phyloP scores from a whole-genome alignment of 306 rosid genomes.

The Luffa aegyptiaca region DNA sequence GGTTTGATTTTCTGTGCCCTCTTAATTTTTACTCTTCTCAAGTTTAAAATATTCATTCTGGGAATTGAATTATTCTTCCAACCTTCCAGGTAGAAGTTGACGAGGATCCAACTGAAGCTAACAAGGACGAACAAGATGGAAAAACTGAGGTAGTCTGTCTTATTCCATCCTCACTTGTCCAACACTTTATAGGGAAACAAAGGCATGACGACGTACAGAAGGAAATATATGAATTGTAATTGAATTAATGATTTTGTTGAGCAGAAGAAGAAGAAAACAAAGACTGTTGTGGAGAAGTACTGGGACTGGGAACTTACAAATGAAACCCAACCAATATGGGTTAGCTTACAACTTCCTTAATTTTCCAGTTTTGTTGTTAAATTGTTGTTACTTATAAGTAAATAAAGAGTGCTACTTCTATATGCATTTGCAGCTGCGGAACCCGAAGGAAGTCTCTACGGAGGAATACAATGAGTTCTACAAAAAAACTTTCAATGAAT shows the following conservation, averaged over 20 bases:
- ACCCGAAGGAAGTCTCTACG: slow-evolving; percentile 71
- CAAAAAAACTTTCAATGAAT: slow-evolving; percentile 77
- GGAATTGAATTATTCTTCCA: background rate
- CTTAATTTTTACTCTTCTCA: background rate
- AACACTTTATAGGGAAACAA: background rate
- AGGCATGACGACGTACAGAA: background rate
- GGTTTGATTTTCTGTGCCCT: background rate
- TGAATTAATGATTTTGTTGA: slow-evolving; percentile 13
- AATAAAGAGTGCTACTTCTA: background rate
- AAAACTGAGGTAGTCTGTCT: slow-evolving; percentile 47
- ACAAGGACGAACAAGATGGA: slow-evolving; percentile 54
- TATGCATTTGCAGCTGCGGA: slow-evolving; percentile 70
- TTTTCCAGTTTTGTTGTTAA: background rate
- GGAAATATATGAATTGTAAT: slow-evolving; percentile 8
- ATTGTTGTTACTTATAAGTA: background rate
- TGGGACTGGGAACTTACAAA: slow-evolving; percentile 98
- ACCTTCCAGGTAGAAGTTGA: slow-evolving; percentile 72
- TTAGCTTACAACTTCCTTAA: slow-evolving; percentile 19
- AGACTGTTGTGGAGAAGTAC: slow-evolving; percentile 81
- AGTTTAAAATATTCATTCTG: background rate
- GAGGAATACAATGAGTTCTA: slow-evolving; percentile 95
- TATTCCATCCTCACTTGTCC: background rate
- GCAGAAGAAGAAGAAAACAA: slow-evolving; percentile 87
- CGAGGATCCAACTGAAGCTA: slow-evolving; percentile 72
- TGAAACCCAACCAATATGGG: slow-evolving; percentile 98